phyloP scores from a whole-genome alignment of 352 stramenopile genomes.

The Pseudoperonospora humuli region DNA sequence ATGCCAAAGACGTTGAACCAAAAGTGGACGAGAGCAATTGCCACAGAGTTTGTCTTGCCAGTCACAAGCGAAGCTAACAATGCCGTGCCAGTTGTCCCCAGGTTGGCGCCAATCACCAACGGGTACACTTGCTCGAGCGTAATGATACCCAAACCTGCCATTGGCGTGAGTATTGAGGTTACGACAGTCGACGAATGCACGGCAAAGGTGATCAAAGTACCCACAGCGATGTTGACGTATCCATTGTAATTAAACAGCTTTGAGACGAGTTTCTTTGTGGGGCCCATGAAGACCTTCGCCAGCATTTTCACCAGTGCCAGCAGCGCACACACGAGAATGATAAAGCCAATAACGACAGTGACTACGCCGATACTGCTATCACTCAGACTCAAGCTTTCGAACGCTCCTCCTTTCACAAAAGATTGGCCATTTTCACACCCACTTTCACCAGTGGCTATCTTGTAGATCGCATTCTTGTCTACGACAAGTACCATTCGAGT shows the following conservation, averaged over 20 bases:
- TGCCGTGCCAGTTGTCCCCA: slow-evolving; percentile 87
- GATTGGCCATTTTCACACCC: slow-evolving; percentile 18
- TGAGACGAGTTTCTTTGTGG: slow-evolving; percentile 78
- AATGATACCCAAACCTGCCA: slow-evolving; percentile 85
- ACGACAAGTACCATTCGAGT: slow-evolving; percentile 28
- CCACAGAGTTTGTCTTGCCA: slow-evolving; percentile 62
- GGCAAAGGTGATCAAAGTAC: slow-evolving; percentile 72
- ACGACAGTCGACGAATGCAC: slow-evolving; percentile 90
- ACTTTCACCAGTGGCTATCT: slow-evolving; percentile 24
- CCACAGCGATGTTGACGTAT: slow-evolving; percentile 85
- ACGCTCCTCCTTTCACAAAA: slow-evolving; percentile 35
- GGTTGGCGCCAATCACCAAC: slow-evolving; percentile 88
- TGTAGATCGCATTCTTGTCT: slow-evolving; percentile 33
- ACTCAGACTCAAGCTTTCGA: slow-evolving; percentile 25
- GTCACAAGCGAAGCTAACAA: slow-evolving; percentile 83
- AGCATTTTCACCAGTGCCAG: slow-evolving; percentile 45
- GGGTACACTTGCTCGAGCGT: slow-evolving; percentile 85
- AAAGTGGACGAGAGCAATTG: slow-evolving; percentile 87
- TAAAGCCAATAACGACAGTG: slow-evolving; percentile 34
- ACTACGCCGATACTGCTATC: slow-evolving; percentile 42
- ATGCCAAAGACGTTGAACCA: slow-evolving; percentile 90
- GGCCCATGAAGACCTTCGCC: slow-evolving; percentile 64
- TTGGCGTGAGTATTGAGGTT: slow-evolving; percentile 81
- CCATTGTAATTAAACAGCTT: slow-evolving; percentile 87
- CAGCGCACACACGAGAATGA: slow-evolving; percentile 41